phyloP scores from a whole-genome alignment of 2,329 filamentous ascomycete species.

The Coniochaeta pulveracea region DNA sequence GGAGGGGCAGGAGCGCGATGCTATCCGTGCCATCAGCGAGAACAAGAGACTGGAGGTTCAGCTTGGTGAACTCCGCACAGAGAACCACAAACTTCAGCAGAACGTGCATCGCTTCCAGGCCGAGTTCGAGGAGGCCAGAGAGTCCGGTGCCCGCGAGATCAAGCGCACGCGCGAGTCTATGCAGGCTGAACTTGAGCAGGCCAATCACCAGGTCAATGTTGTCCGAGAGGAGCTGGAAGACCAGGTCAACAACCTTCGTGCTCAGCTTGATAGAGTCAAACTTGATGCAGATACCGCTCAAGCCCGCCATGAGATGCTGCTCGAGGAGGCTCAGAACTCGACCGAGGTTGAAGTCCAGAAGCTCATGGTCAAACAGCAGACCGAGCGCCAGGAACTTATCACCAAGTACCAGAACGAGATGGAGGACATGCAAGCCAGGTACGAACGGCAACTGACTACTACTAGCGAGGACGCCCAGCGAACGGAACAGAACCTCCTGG shows the following conservation, averaged over 20 bases:
- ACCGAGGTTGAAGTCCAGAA: conserved; percentile 46
- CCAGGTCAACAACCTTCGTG: conserved; percentile 60
- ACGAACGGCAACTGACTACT: conserved; percentile 63
- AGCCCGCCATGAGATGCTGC: conserved; percentile 70
- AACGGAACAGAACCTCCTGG: conserved; percentile 66
- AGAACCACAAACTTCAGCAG: conserved; percentile 64
- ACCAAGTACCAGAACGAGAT: conserved; percentile 56
- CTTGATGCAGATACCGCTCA: conserved; percentile 73
- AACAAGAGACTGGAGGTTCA: conserved; percentile 47
- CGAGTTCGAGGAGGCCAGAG: conserved; percentile 74
- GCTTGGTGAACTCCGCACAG: conserved; percentile 45
- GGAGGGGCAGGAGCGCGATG: conserved; percentile 52
- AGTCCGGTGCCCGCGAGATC: conserved; percentile 68
- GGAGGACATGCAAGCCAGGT: conserved; percentile 64
- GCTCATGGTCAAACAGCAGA: conserved; percentile 45
- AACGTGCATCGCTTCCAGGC: conserved; percentile 60
- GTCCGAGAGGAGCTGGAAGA: conserved; percentile 74
- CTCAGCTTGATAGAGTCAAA: conserved; percentile 65
- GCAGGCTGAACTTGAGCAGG: conserved; percentile 71
- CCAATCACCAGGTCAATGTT: conserved; percentile 76
- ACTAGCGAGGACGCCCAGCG: conserved; percentile 73
- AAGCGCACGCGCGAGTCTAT: conserved; percentile 68
- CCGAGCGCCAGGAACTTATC: conserved; percentile 35
- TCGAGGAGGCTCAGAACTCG: conserved; percentile 67
- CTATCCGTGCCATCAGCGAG: conserved; percentile 52